Percentiles rank a stretch among this genome's conserved stretches.
Conservation (phyloP, 495 filamentous ascomycete genomes). For the Penicillium antarcticum region DNA sequence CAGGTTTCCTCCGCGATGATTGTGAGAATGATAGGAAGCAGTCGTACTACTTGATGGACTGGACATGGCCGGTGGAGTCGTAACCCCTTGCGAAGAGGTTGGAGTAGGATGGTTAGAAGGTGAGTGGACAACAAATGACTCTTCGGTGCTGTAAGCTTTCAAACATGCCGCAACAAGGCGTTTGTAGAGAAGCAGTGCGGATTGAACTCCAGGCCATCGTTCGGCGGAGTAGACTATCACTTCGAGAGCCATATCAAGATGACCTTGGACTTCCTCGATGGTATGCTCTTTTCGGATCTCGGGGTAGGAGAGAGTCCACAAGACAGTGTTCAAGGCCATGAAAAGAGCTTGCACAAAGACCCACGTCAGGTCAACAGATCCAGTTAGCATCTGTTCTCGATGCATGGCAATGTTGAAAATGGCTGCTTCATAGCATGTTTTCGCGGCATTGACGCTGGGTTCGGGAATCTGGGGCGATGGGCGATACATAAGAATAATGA, state of each 20-base stretch:
- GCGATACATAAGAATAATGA: conserved; percentile 78
- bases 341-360: conserved; percentile 84
- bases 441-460: conserved; percentile 70
- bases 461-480: conserved; percentile 88
- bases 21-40: conserved; percentile 35
- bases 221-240: conserved; percentile 70
- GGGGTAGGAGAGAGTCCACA: conserved; percentile 84
- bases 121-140: conserved; percentile 63
- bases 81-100: conserved; percentile 38
- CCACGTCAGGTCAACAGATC: conserved; percentile 83
- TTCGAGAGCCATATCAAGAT: conserved; percentile 69
- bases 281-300: conserved; percentile 69
- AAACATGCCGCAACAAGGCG: conserved; percentile 79
- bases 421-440: conserved; percentile 76
- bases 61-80: conserved; percentile 49
- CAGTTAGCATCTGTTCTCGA: conserved; percentile 67
- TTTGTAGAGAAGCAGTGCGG: conserved; percentile 75
- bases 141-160: conserved; percentile 72
- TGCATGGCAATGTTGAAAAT: conserved; percentile 75
- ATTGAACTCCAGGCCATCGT: conserved; percentile 83
- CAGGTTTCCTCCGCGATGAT: conserved; percentile 19
- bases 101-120: conserved; percentile 52
- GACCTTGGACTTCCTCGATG: conserved; percentile 66
- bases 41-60: conserved; percentile 45
- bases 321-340: conserved; percentile 78